Percentiles rank a stretch among this genome's conserved stretches.
Evolutionary conservation across 768 basidiomycete genomes (phyloP).

Genomic region (Mycena kentingensis): DNA sequence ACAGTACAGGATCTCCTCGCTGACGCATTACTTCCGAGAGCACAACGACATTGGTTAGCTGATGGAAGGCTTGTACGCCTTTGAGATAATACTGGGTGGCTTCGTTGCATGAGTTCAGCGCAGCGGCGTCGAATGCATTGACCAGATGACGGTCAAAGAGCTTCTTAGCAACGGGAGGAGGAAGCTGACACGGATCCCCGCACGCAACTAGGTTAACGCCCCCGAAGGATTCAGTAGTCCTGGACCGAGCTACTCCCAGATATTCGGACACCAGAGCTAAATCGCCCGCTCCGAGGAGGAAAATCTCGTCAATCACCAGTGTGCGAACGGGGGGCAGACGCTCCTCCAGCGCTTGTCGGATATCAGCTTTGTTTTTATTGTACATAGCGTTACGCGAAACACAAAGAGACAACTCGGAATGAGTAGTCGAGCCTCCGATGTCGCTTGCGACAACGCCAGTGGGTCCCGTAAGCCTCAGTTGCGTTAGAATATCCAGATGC

Average conservation of each 20-base stretch:
- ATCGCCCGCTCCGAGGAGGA: constrained; percentile 11
- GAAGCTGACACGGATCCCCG: constrained; percentile 11
- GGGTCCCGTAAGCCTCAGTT: constrained; percentile 19
- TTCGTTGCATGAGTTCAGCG: constrained; percentile 15
- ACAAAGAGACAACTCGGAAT: constrained; percentile 20
- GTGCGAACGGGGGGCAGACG: constrained; percentile 1
- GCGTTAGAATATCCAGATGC: not conserved
- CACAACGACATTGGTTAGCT: constrained; percentile 12
- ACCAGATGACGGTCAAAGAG: constrained; percentile 11
- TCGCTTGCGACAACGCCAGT: constrained; percentile 28
- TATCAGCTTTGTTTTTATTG: not conserved
- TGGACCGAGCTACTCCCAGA: constrained; percentile 1
- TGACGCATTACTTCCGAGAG: constrained; percentile 24
- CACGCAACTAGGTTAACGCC: constrained; percentile 1
- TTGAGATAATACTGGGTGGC: constrained; percentile 7
- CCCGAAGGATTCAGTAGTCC: constrained; percentile 4
- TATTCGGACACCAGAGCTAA: constrained; percentile 9
- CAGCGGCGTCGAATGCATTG: constrained; percentile 2
- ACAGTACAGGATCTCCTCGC: constrained; percentile 11
- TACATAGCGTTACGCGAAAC: constrained; percentile 10
- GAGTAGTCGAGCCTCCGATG: constrained; percentile 24
- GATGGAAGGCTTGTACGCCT: constrained; percentile 15
- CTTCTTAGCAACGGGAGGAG: constrained; percentile 1
- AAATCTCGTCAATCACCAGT: constrained; percentile 14
- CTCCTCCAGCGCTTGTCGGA: constrained; percentile 2